phyloP scores from a whole-genome alignment of 1,139 yeast genomes.

The Magnusiomyces ingens region DNA sequence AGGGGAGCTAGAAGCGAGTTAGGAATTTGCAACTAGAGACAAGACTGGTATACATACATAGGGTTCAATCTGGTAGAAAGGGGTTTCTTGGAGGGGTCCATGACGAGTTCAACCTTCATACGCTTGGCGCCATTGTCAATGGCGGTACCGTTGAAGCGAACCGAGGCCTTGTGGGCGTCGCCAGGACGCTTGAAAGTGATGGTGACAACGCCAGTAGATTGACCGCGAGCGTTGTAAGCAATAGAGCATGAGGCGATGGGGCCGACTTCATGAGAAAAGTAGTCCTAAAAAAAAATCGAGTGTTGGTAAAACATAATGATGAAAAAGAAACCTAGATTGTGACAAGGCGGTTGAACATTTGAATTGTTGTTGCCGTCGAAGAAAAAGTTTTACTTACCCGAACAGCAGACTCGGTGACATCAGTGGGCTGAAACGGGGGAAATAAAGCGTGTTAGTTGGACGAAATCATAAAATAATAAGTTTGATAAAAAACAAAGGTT shows the following conservation, averaged over 20 bases:
- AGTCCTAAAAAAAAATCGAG: constrained; percentile 52
- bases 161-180: constrained; percentile 70
- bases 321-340: background rate
- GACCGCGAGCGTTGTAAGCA: constrained; percentile 81
- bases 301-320: constrained; percentile 15
- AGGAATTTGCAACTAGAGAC: background rate
- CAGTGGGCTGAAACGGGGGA: constrained; percentile 26
- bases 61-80: constrained; percentile 65
- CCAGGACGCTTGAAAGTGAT: constrained; percentile 64
- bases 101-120: constrained; percentile 75
- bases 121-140: constrained; percentile 80
- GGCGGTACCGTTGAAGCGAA: constrained; percentile 85
- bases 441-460: constrained; percentile 20
- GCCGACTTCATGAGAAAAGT: constrained; percentile 82
- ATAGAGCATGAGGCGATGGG: constrained; percentile 67
- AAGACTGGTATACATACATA: constrained; percentile 32
- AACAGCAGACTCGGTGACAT: constrained; percentile 31
- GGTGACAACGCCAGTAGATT: constrained; percentile 88
- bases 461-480: background rate
- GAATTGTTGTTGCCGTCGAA: background rate
- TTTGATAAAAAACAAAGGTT: background rate
- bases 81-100: constrained; percentile 79
- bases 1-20: constrained; percentile 3
- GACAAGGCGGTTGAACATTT: background rate
- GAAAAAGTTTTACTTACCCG: constrained; percentile 28